Evolutionary conservation across 2,329 filamentous ascomycete genomes (phyloP).

Genomic region (Juglanconis oblonga): DNA sequence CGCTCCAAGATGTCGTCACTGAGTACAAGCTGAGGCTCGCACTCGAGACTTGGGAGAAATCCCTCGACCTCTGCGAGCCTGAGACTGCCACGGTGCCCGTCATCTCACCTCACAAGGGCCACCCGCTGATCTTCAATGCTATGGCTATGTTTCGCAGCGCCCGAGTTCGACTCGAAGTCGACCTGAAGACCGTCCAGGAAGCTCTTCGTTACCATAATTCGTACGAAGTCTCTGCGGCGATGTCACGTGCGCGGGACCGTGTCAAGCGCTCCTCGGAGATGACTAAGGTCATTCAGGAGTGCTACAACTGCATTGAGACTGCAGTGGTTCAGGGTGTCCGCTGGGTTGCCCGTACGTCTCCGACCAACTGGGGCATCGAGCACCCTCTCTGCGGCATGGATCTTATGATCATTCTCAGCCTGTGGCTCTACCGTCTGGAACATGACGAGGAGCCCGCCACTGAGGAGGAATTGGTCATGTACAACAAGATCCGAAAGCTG

Average conservation of each 20-base stretch:
- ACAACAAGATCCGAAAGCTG: constrained; percentile 84
- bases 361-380: constrained; percentile 98
- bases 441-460: constrained; percentile 92
- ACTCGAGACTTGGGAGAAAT: constrained; percentile 98
- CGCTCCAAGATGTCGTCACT: constrained; percentile 92
- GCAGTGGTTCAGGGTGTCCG: constrained; percentile 91
- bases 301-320: constrained; percentile 96
- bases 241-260: constrained; percentile 90
- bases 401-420: constrained; percentile 93
- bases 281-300: constrained; percentile 97
- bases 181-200: constrained; percentile 93
- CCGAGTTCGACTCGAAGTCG: constrained; percentile 85
- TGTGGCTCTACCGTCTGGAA: constrained; percentile 99
- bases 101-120: constrained; percentile 91
- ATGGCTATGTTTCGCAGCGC: constrained; percentile 97
- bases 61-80: constrained; percentile 86
- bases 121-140: constrained; percentile 96
- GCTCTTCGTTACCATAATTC: constrained; percentile 95
- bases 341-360: constrained; percentile 96
- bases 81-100: constrained; percentile 85
- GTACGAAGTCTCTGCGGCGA: constrained; percentile 93
- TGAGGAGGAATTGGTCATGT: constrained; percentile 82
- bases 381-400: constrained; percentile 95
- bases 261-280: constrained; percentile 95
- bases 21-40: constrained; percentile 97